Conservation (phyloP, 257 asterid genomes). For the Dorcoceras hygrometricum region DNA sequence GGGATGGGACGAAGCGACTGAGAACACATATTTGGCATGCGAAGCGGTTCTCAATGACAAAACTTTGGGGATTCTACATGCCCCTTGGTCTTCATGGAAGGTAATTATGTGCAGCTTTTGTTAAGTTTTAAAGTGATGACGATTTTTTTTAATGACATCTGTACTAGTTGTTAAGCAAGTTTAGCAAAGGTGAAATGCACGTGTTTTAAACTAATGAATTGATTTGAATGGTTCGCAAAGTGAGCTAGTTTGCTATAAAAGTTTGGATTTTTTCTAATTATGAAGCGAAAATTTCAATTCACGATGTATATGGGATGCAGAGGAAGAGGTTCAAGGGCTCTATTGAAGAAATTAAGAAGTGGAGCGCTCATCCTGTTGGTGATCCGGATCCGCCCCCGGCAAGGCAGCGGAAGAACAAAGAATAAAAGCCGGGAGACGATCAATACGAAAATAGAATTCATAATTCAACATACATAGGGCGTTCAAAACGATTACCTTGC, state of each 20-base stretch:
- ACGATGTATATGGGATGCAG: slow-evolving; percentile 39
- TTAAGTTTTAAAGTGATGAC: neutral
- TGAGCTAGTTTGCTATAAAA: neutral
- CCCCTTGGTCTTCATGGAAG: slow-evolving; percentile 85
- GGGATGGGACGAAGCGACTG: slow-evolving; percentile 82
- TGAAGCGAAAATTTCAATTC: slow-evolving; percentile 7
- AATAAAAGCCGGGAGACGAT: too few species aligned
- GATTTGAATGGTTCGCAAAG: slow-evolving; percentile 3
- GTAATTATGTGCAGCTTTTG: slow-evolving; percentile 32
- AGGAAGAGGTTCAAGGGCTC: slow-evolving; percentile 84
- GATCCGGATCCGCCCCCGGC: too few species aligned
- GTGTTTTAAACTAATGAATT: neutral
- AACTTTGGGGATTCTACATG: slow-evolving; percentile 76
- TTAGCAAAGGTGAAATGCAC: neutral
- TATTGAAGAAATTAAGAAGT: slow-evolving; percentile 54
- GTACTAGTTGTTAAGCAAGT: neutral
- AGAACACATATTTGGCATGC: slow-evolving; percentile 97
- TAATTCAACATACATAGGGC: too few species aligned
- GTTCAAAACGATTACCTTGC: too few species aligned
- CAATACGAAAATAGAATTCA: too few species aligned
- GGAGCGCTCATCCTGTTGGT: slow-evolving; percentile 75
- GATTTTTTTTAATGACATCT: neutral
- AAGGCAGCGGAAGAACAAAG: too few species aligned
- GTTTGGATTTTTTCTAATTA: neutral
- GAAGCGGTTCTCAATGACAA: slow-evolving; percentile 73